These are phyloP conservation scores for Catunica adiposa DNA, from an alignment of 2,329 filamentous ascomycete species.

Conservation along the genomic window DNA sequence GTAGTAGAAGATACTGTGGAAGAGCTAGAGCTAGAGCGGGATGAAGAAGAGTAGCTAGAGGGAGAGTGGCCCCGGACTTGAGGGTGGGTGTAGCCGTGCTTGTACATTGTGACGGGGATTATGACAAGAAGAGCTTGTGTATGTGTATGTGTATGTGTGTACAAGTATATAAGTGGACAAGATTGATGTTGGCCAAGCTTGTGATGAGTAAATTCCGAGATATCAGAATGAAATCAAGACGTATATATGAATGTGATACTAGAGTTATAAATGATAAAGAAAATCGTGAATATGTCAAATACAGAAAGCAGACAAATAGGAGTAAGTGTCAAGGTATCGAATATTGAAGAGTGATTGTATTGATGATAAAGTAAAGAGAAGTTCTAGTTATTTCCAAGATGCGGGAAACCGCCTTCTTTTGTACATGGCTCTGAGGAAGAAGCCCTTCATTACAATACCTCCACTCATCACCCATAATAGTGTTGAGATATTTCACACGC, in stretches of 20 bases:
- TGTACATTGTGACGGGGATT: slow-evolving; percentile 5
- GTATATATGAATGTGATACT: not conserved
- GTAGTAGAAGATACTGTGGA: not conserved
- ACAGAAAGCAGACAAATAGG: not conserved
- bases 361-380: not conserved
- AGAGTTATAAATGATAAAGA: not conserved
- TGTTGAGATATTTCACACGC: too few relatives aligned
- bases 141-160: not conserved
- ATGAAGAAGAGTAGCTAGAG: slow-evolving; percentile 5
- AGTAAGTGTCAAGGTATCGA: not conserved
- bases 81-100: not conserved
- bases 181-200: not conserved
- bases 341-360: not conserved
- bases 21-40: slow-evolving; percentile 2
- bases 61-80: not conserved
- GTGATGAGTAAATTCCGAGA: not conserved
- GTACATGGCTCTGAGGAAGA: not conserved
- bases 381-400: not conserved
- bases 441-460: too few relatives aligned
- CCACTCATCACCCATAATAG: too few relatives aligned
- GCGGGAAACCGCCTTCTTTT: not conserved
- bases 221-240: not conserved
- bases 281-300: not conserved
- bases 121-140: not conserved
- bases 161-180: too few relatives aligned